Conservation (phyloP, 1,139 yeast genomes). For the Saccharomyces hybrid region DNA sequence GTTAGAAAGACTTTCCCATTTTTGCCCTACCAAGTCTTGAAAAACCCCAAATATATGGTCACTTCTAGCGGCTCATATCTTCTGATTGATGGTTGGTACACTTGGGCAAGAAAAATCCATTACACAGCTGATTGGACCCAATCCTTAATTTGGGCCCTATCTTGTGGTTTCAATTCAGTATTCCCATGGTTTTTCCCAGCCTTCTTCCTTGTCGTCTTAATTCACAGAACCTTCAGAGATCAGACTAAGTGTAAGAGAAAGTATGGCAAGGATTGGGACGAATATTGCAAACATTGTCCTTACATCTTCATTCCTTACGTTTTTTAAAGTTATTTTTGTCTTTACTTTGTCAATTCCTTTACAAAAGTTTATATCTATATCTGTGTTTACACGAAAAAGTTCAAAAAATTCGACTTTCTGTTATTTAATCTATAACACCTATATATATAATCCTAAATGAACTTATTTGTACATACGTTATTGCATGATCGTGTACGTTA, state of each 20-base stretch:
- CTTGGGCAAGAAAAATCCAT: conserved; percentile 85
- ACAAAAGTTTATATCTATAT: background rate
- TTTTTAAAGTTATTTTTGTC: conserved; percentile 35
- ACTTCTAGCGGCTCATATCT: conserved; percentile 80
- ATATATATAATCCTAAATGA: background rate
- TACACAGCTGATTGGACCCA: conserved; percentile 93
- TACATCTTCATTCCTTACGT: conserved; percentile 86
- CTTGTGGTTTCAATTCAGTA: conserved; percentile 80
- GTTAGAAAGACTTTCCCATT: conserved; percentile 88
- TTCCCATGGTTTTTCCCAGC: conserved; percentile 95
- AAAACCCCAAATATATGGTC: conserved; percentile 75
- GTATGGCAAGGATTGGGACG: conserved; percentile 92
- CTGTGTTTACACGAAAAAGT: background rate
- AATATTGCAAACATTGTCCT: conserved; percentile 81
- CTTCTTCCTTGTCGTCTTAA: conserved; percentile 77
- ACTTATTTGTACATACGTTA: background rate
- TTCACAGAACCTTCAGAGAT: conserved; percentile 87
- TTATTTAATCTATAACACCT: background rate
- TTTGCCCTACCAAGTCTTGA: conserved; percentile 73
- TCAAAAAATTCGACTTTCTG: background rate
- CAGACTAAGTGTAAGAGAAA: conserved; percentile 72
- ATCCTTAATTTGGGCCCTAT: conserved; percentile 84
- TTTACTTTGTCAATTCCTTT: background rate
- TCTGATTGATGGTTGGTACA: conserved; percentile 91
- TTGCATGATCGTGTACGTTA: background rate